These are phyloP conservation scores for Teunomyces kruisii DNA, from an alignment of 805 yeast genomes.

Conservation along the genomic window DNA sequence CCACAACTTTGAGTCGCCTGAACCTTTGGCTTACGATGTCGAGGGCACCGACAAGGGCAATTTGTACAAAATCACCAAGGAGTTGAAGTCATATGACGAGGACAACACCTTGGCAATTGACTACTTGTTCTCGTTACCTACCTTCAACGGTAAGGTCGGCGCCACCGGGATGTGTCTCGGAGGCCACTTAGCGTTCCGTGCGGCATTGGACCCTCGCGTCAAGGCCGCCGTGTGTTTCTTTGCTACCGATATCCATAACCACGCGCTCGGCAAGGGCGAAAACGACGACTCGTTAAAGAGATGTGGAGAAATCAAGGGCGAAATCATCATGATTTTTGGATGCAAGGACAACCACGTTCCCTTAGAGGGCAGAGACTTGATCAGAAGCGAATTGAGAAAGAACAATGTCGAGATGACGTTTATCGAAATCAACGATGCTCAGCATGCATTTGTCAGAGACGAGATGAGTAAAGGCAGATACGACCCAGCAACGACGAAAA, in stretches of 20 bases:
- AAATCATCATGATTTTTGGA: slow-evolving; percentile 69
- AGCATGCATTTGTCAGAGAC: slow-evolving; percentile 81
- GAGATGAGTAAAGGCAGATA: slow-evolving; percentile 78
- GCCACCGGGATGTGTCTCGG: slow-evolving; percentile 89
- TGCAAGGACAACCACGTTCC: slow-evolving; percentile 81
- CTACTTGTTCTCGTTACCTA: slow-evolving; percentile 53
- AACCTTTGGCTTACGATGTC: slow-evolving; percentile 65
- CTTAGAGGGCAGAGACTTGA: slow-evolving; percentile 70
- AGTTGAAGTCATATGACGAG: slow-evolving; percentile 71
- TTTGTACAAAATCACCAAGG: slow-evolving; percentile 62
- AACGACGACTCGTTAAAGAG: slow-evolving; percentile 67
- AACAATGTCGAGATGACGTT: slow-evolving; percentile 65
- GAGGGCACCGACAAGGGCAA: slow-evolving; percentile 79
- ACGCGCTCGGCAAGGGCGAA: slow-evolving; percentile 60
- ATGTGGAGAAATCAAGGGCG: slow-evolving; percentile 55
- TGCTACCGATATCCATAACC: slow-evolving; percentile 76
- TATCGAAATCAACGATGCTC: slow-evolving; percentile 75
- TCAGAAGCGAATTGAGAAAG: slow-evolving; percentile 58
- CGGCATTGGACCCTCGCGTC: slow-evolving; percentile 63
- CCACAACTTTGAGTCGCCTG: slow-evolving; percentile 67
- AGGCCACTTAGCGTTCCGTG: slow-evolving; percentile 76
- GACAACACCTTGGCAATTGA: slow-evolving; percentile 66
- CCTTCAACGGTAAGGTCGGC: slow-evolving; percentile 73
- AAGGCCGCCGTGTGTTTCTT: slow-evolving; percentile 72
- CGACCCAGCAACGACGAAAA: slow-evolving; percentile 72